Percentiles rank a stretch among this genome's conserved stretches.
These are phyloP conservation scores for Zasmidium citrigriseum DNA, from an alignment of 2,329 filamentous ascomycete genomes.

Conservation along the genomic window DNA sequence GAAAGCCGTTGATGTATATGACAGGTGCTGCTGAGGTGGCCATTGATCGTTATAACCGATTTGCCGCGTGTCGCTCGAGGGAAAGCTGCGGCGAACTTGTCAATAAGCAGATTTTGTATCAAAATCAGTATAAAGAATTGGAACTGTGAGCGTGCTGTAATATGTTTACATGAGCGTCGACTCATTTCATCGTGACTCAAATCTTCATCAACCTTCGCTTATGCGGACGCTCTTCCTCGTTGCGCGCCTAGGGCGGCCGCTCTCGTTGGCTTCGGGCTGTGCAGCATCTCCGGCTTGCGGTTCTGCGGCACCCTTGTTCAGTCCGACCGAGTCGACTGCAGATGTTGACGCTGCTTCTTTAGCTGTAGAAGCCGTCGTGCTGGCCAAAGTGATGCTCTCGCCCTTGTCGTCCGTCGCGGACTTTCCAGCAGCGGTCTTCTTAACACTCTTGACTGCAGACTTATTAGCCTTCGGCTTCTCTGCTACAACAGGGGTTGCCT, in stretches of 20 bases:
- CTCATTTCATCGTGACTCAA: background rate
- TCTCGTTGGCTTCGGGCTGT: conserved; percentile 14
- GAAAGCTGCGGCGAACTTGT: too few species aligned
- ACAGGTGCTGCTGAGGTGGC: conserved; percentile 6
- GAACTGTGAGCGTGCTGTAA: background rate
- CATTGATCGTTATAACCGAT: too few species aligned
- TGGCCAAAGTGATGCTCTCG: background rate
- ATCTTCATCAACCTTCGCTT: conserved; percentile 26
- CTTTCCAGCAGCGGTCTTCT: conserved; percentile 19
- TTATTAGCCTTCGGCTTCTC: conserved; percentile 17
- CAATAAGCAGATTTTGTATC: too few species aligned
- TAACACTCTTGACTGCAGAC: conserved; percentile 22
- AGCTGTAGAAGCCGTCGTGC: background rate
- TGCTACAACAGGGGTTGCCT: conserved; percentile 24
- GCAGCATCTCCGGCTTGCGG: background rate
- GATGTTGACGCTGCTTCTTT: background rate
- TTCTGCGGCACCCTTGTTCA: background rate
- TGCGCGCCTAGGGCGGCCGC: conserved; percentile 27
- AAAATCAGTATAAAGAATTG: background rate
- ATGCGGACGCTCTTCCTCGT: conserved; percentile 36
- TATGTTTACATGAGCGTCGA: background rate
- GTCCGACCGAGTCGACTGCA: background rate
- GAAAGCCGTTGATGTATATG: conserved; percentile 14
- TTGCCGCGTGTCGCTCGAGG: too few species aligned
- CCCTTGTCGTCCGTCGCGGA: background rate